Evolutionary conservation across 805 yeast species (phyloP), one percentile per base, ranked within the genome.

Genomic region (Cyberlindnera misumaiensis): DNA sequence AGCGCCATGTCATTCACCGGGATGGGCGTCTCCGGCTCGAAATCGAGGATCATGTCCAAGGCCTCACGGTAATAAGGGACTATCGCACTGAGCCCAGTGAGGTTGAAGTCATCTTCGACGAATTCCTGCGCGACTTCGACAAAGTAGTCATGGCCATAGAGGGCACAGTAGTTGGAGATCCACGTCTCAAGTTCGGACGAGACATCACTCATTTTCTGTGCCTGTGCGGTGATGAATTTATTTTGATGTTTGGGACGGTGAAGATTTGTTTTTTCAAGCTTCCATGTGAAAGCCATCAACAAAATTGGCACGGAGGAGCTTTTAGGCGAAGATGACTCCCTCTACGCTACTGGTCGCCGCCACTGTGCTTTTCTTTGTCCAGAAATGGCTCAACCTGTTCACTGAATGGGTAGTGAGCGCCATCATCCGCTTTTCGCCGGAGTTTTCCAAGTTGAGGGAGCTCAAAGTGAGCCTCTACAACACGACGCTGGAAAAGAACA

Each of bases 51-150:
- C 50, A 90, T 73, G 62, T 90, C 96, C 45, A 90, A 65, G 2
- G 97, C 96, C 55, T 88, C 95, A 53, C 90, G 68, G 60, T 89
- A 93, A 57, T 80, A 85, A 4, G 97, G 95, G 9, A 93, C 96
- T 42, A 84, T 77, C 47, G 80, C 73, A 25, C 83, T 72, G 37
- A 93, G 70, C 1, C 97, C 97, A 1, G 97, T 89, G 53, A 93
- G 70, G 58, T 93, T 93, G 70, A 93, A 93, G 49, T 93, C 97
- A 61, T 93, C 98, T 52, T 89, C 97, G 44, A 93, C 86, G 60
- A 88, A 93, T 35, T 87, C 96, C 34, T 84, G 87, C 1, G 88
- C 73, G 5, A 93, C 96, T 50, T 89, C 94, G 32, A 89, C 95
- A 60, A 88, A 88, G 59, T 80, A 90, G 56, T 93, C 94, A 56